Evolutionary conservation across 805 yeast species (phyloP).

Genomic region (Sporopachydermia lactativora): DNA sequence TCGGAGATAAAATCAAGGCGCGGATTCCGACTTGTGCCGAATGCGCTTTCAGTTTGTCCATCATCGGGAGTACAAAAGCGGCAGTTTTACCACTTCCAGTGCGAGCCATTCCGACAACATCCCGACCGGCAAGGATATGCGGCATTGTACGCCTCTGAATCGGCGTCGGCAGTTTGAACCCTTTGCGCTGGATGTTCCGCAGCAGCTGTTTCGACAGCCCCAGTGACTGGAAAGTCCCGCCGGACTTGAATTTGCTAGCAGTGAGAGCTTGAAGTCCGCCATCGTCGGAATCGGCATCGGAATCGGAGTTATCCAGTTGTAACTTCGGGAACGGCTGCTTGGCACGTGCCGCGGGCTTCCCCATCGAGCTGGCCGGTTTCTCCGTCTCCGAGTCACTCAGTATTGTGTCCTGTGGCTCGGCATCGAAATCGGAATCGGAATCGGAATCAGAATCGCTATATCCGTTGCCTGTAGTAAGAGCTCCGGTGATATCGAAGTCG

Average conservation of each 20-base stretch:
- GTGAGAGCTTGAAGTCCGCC: slow-evolving; percentile 21
- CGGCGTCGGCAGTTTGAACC: slow-evolving; percentile 93
- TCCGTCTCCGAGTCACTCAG: no score
- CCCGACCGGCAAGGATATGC: slow-evolving; percentile 69
- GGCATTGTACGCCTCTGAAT: slow-evolving; percentile 96
- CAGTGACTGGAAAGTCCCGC: slow-evolving; percentile 80
- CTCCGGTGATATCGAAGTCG: no score
- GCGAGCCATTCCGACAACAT: slow-evolving; percentile 98
- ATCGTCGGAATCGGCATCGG: slow-evolving; percentile 15
- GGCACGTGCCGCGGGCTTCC: no score
- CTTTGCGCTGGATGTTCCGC: slow-evolving; percentile 63
- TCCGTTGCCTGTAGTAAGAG: no score
- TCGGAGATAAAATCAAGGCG: slow-evolving; percentile 83
- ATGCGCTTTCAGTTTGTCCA: slow-evolving; percentile 74
- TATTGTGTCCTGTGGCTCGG: no score
- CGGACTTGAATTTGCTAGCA: slow-evolving; percentile 43
- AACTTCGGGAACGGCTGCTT: slow-evolving; percentile 23
- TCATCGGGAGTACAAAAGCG: slow-evolving; percentile 82
- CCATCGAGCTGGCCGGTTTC: no score
- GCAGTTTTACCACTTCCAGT: slow-evolving; percentile 99
- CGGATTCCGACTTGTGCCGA: slow-evolving; percentile 80
- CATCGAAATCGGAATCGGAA: no score
- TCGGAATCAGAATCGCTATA: no score
- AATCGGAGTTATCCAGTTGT: slow-evolving; percentile 31
- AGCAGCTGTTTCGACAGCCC: slow-evolving; percentile 68